phyloP scores from a whole-genome alignment of 352 stramenopile species.

The Phytophthora agathidicida region DNA sequence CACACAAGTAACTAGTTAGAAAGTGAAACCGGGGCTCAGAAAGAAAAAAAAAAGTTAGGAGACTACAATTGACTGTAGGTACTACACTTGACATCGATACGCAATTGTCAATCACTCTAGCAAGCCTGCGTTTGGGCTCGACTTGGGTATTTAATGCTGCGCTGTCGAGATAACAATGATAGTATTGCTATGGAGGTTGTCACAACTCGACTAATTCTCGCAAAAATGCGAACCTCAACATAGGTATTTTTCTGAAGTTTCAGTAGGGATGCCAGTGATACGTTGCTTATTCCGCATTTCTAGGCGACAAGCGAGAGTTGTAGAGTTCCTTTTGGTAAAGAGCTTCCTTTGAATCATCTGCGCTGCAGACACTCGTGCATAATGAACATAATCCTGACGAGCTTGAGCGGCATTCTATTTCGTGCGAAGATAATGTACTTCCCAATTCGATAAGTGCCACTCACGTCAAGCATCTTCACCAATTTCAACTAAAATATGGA shows the following conservation, averaged over 20 bases:
- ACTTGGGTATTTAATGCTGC: too few relatives aligned
- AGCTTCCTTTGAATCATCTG: conserved; percentile 6
- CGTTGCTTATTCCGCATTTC: conserved; percentile 2
- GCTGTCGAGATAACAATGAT: too few relatives aligned
- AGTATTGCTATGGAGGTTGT: too few relatives aligned
- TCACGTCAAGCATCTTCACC: neutral
- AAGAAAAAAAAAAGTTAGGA: too few relatives aligned
- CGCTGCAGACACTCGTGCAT: neutral
- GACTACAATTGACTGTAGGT: too few relatives aligned
- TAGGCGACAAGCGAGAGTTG: neutral
- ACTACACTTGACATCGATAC: too few relatives aligned
- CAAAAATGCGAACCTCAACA: neutral
- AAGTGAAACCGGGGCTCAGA: too few relatives aligned
- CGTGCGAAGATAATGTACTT: neutral
- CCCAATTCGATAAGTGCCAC: neutral
- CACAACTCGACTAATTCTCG: neutral
- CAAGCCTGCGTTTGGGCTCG: too few relatives aligned
- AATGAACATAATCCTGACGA: neutral
- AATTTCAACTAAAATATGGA: conserved; percentile 1
- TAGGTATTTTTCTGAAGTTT: neutral
- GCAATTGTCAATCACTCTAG: too few relatives aligned
- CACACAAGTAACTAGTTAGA: too few relatives aligned
- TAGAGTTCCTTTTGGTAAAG: conserved; percentile 6
- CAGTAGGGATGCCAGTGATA: conserved; percentile 1
- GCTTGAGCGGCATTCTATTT: neutral